A percentile compares a stretch with the other conserved stretches of the same genome.
phyloP scores from a whole-genome alignment of 441 rosid species.

The Pelargonium citronellum region DNA sequence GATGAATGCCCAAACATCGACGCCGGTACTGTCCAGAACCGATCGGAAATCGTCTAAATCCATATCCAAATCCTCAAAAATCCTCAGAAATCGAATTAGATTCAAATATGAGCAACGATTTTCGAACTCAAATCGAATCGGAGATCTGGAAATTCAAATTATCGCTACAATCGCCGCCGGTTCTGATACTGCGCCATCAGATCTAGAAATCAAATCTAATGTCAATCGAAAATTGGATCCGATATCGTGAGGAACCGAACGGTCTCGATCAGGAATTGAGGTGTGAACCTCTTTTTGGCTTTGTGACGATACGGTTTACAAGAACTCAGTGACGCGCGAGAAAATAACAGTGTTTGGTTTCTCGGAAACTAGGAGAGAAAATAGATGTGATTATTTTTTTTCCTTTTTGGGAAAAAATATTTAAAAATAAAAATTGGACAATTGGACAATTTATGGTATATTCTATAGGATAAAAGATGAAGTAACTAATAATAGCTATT shows the following conservation, averaged over 20 bases:
- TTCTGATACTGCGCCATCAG: slow-evolving; percentile 14
- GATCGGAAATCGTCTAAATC: slow-evolving; percentile 80
- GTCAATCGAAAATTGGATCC: background rate
- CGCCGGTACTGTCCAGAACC: slow-evolving; percentile 59
- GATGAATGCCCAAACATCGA: slow-evolving; percentile 80
- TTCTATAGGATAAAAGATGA: no score
- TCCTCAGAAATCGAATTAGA: slow-evolving; percentile 27
- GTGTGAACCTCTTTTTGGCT: background rate
- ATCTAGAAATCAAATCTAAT: background rate
- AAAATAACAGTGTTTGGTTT: background rate
- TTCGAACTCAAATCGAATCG: background rate
- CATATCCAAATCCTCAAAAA: slow-evolving; percentile 41
- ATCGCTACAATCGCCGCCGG: background rate
- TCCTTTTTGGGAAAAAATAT: background rate
- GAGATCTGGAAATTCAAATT: slow-evolving; percentile 10
- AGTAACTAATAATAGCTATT: no score
- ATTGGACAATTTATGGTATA: no score
- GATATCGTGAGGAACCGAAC: background rate
- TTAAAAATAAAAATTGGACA: no score
- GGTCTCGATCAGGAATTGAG: background rate
- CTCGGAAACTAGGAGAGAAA: background rate
- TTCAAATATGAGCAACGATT: slow-evolving; percentile 22
- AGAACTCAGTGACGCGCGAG: background rate
- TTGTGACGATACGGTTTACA: background rate
- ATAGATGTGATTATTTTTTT: background rate